These are phyloP conservation scores for Populus tremula DNA, from an alignment of 345 rosid genomes.

Conservation along the genomic window DNA sequence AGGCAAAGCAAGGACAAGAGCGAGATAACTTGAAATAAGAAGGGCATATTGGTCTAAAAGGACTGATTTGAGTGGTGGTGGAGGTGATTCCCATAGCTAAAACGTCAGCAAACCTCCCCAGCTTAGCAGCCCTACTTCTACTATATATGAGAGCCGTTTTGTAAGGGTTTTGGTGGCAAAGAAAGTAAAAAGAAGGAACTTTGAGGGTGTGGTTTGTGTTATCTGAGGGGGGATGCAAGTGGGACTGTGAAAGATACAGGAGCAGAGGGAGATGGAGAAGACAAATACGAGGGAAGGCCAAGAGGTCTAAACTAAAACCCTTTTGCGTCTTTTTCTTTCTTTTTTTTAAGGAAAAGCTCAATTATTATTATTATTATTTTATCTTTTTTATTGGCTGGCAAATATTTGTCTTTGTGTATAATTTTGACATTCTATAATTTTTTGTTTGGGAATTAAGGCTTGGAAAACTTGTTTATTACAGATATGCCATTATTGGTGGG, in stretches of 20 bases:
- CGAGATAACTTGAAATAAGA: conserved; percentile 33
- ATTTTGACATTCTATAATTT: not conserved
- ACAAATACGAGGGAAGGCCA: not conserved
- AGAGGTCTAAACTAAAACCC: conserved; percentile 27
- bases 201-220: conserved; percentile 6
- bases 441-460: not conserved
- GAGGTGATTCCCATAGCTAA: conserved; percentile 64
- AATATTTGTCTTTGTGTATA: not conserved
- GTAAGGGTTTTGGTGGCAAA: conserved; percentile 17
- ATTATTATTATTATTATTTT: no score
- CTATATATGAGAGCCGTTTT: conserved; percentile 39
- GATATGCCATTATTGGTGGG: not conserved
- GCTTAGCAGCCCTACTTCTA: conserved; percentile 23
- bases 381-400: not conserved
- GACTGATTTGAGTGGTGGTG: conserved; percentile 34
- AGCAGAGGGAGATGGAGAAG: conserved; percentile 19
- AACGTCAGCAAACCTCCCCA: conserved; percentile 46
- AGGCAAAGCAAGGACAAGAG: conserved; percentile 32
- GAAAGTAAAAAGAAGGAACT: not conserved
- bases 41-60: conserved; percentile 43
- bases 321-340: not conserved
- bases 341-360: not conserved
- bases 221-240: conserved; percentile 23
- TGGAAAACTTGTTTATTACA: not conserved
- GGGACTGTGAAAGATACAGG: conserved; percentile 19